Conservation (phyloP, 176 grass and related monocot genomes). For the Eragrostis curvula region DNA sequence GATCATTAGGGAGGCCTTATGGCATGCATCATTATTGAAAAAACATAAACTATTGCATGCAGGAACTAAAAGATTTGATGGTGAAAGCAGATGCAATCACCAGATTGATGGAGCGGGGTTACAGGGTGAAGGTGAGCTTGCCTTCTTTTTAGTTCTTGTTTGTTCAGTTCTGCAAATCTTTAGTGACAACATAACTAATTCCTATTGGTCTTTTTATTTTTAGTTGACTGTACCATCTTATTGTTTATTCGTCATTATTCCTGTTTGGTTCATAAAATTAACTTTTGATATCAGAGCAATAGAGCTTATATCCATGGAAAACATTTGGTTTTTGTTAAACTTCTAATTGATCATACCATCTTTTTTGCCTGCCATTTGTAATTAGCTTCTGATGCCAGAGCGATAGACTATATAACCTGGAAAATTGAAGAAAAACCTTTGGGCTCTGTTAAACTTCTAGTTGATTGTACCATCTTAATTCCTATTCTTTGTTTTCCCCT, state of each 20-base stretch:
- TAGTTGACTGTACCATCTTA: neutral
- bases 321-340: neutral
- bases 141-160: neutral
- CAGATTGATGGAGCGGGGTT: conserved; percentile 60
- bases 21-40: conserved; percentile 2
- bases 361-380: neutral
- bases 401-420: neutral
- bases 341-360: neutral
- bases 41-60: neutral
- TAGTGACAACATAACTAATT: conserved; percentile 12
- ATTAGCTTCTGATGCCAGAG: neutral
- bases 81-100: conserved; percentile 70
- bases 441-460: neutral
- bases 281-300: neutral
- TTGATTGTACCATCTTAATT: neutral
- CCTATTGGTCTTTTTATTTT: neutral
- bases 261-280: neutral
- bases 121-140: conserved; percentile 58
- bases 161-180: conserved; percentile 11
- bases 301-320: neutral
- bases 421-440: neutral
- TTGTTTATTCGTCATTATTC: neutral
- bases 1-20: neutral
- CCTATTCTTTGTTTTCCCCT: neutral
- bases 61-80: conserved; percentile 65